Evolutionary conservation across 192 early-diverging fungal genomes (phyloP), one percentile per base, ranked within the genome.

Genomic region (Coemansia sp.): DNA sequence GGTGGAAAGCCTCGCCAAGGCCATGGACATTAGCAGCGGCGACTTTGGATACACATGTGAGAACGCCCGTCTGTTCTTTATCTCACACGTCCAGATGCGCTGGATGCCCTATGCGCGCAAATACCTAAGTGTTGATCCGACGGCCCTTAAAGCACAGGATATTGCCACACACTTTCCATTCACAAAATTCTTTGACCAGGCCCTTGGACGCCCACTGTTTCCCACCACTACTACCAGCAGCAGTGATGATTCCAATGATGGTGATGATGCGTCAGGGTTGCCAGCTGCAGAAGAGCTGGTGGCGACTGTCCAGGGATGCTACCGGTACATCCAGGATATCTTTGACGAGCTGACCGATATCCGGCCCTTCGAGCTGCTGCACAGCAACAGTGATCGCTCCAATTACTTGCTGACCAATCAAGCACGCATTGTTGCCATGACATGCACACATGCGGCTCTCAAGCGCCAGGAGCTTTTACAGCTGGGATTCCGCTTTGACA

Each of bases 341-440:
- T 98, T 97, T 77, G 82, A 79, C 13, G 87, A 97, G 61, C 69
- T 97, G 15, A 87, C 91, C 29, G 92, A 94, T 34, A 83, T 98
- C 23, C 85, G 91, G 48, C 86, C 95, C 3, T 97, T 99, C 61
- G 97, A 99, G 71, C 72, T 99, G 27, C 68, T 99, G 44, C 69
- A 88, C 11, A 85, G 81, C 9, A 71, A 80, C 38, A 67, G 71
- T 38, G 94, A 96, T 37, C 81, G 95, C 22, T 80, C 88, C 23
- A 89, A 94, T 60, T 98, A 97, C 63, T 55, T 99, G 41, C 72
- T 99, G 40, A 87, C 93, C 9, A 96, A 92, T 48, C 93, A 98
- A 68, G 95, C 97, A 29, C 85, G 88, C 49, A 92, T 99, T 18
- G 87, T 98, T 46, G 95, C 94, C 19, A 90, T 99, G 88, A 99